phyloP scores from a whole-genome alignment of 805 yeast genomes.

The Kuraishia ogatae region DNA sequence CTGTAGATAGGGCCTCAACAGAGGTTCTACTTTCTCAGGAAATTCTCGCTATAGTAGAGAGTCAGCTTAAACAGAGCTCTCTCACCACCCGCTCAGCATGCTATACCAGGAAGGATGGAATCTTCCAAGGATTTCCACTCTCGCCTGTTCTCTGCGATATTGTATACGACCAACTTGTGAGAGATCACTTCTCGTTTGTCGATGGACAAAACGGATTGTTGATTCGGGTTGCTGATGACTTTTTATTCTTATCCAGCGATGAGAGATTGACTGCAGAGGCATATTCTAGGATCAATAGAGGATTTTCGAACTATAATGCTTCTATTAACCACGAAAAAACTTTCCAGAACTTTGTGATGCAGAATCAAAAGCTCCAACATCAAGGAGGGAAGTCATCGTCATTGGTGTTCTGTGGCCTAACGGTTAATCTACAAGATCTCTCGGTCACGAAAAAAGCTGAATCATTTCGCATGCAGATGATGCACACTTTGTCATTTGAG shows the following conservation, averaged over 20 bases:
- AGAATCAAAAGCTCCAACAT: neutral
- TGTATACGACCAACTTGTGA: constrained; percentile 55
- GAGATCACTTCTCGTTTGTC: constrained; percentile 21
- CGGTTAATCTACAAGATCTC: constrained; percentile 23
- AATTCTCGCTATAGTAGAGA: constrained; percentile 33
- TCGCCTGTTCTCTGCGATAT: constrained; percentile 72
- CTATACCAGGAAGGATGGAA: constrained; percentile 51
- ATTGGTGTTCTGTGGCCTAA: constrained; percentile 34
- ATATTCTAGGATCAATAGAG: constrained; percentile 19
- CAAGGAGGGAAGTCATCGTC: neutral
- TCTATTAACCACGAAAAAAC: constrained; percentile 32
- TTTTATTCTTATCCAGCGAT: constrained; percentile 54
- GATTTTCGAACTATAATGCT: constrained; percentile 35
- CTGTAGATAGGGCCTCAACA: constrained; percentile 26
- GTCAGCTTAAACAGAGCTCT: constrained; percentile 47
- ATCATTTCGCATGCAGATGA: constrained; percentile 8
- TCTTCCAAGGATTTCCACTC: constrained; percentile 78
- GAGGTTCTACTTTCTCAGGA: constrained; percentile 30
- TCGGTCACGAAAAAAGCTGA: constrained; percentile 26
- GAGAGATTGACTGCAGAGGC: constrained; percentile 20
- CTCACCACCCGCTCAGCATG: constrained; percentile 27
- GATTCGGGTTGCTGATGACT: constrained; percentile 78
- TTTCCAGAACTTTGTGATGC: neutral
- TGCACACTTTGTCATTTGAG: constrained; percentile 8
- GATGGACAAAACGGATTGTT: constrained; percentile 25